phyloP scores from a whole-genome alignment of 352 stramenopile genomes.

The Aphanomyces astaci region DNA sequence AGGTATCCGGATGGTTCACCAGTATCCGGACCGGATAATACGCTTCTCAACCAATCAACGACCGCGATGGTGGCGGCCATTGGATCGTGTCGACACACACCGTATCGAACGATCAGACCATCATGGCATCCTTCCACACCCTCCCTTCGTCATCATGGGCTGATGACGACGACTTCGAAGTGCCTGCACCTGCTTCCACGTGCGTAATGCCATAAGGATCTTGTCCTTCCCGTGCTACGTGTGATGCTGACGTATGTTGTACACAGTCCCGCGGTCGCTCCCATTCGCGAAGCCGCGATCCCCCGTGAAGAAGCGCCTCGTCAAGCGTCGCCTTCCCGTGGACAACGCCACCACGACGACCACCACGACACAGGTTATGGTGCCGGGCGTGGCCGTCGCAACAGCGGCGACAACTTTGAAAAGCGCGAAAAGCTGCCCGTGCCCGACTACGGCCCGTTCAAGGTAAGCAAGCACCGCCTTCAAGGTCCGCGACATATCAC shows the following conservation, averaged over 20 bases:
- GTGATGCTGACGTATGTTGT: no score
- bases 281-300: neutral
- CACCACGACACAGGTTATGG: neutral
- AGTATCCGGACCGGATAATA: neutral
- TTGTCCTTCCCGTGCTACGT: no score
- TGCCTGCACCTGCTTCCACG: neutral
- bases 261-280: neutral
- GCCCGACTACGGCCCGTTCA: conserved; percentile 68
- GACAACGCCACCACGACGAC: neutral
- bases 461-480: no score
- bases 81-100: neutral
- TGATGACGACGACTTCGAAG: conserved; percentile 66
- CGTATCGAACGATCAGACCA: neutral
- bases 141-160: conserved; percentile 58
- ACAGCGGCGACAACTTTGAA: conserved; percentile 22
- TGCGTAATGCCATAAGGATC: neutral
- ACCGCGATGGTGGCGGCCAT: neutral
- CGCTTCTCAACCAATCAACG: neutral
- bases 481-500: no score
- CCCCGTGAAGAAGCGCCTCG: neutral
- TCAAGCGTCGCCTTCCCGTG: neutral
- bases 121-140: conserved; percentile 10
- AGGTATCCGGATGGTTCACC: no score
- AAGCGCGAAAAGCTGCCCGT: conserved; percentile 62
- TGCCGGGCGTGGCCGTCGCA: conserved; percentile 10